Base-by-base conservation (phyloP, 495 filamentous ascomycete genomes). In the Margaritispora aquatica region DNA sequence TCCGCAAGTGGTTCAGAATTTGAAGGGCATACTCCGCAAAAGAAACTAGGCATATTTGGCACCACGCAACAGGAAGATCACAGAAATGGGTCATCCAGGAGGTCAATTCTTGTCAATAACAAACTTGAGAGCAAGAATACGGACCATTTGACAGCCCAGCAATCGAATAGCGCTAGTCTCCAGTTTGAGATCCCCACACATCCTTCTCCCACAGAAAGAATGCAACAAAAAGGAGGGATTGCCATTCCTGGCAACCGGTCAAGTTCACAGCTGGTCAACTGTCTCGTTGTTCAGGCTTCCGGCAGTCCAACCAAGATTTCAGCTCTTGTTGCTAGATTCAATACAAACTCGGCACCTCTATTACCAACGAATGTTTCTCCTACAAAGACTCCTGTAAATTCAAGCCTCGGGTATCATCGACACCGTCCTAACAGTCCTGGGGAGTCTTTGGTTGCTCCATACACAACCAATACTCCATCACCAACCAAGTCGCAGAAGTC, bases 401-500 rank as follows among this genome's bases (percentile, higher is more conserved):
- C 55, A 26, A 17, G 7, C 11, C 38, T 17, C 15, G 38, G 17
- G 19, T 15, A 8, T n/a, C 19, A 44, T 44, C 38, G 38, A 44
- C 10, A 44, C 19, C 22, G 29, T 4, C 22, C 34, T 34, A 58
- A 58, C 44, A n/a, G 1, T 7, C 55, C 55, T 2, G 59, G 47
- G 55, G 52, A 55, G 2, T 49, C 55, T 27, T 7, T 63, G 4
- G 29, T 67, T 34, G 58, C 65, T 8, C 58, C 55, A 19, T 67
- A 67, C 26, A 65, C 27, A 19, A 65, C 54, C 4, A 64, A 65
- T 59, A 19, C 59, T 29, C 44, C 65, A 11, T 65, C 65, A 8
- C 60, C 65, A 23, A 58, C 57, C 17, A 64, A 54, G 23, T 68
- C 59, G 0, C 62, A 65, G 47, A 65, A 63, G 34, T 61, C 65